These are phyloP conservation scores for Aspergillus sergii DNA, from an alignment of 2,329 filamentous ascomycete species.

Conservation along the genomic window DNA sequence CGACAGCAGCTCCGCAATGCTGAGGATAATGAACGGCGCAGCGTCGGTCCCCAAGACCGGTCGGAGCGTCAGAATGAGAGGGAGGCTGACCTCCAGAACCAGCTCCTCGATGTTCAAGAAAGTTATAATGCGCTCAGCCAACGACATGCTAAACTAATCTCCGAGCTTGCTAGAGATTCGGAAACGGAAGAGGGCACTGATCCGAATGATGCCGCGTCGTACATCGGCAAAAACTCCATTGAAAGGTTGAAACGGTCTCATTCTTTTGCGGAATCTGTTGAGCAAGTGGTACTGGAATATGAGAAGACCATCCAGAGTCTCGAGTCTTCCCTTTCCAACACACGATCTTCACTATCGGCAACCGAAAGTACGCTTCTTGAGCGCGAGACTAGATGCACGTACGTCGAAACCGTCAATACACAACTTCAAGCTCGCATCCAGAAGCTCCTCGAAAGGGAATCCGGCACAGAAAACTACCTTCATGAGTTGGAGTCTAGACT, in stretches of 20 bases:
- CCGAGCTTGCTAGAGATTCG: slow-evolving; percentile 85
- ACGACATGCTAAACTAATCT: slow-evolving; percentile 92
- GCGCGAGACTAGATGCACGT: slow-evolving; percentile 90
- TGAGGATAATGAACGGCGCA: slow-evolving; percentile 65
- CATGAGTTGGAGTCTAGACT: slow-evolving; percentile 89
- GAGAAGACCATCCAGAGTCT: slow-evolving; percentile 97
- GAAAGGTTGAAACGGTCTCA: slow-evolving; percentile 92
- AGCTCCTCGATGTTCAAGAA: slow-evolving; percentile 88
- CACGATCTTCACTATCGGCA: slow-evolving; percentile 76
- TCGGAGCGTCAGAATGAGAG: slow-evolving; percentile 79
- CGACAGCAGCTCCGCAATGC: slow-evolving; percentile 89
- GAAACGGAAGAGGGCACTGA: slow-evolving; percentile 55
- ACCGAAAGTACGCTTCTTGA: slow-evolving; percentile 88
- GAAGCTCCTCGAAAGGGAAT: slow-evolving; percentile 88
- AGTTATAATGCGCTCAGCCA: slow-evolving; percentile 90
- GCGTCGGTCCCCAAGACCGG: slow-evolving; percentile 66
- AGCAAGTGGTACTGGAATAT: slow-evolving; percentile 94
- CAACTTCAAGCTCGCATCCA: slow-evolving; percentile 89
- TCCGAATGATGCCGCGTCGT: slow-evolving; percentile 52
- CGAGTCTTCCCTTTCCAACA: slow-evolving; percentile 88
- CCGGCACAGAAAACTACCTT: slow-evolving; percentile 88
- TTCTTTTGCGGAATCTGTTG: slow-evolving; percentile 92
- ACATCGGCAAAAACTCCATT: slow-evolving; percentile 74
- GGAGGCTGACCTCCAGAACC: slow-evolving; percentile 89
- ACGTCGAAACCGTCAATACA: slow-evolving; percentile 86